Evolutionary conservation across 1,139 yeast species (phyloP), one percentile per base, ranked within the genome.

Genomic region (Spencermartinsiella ligniputridi): DNA sequence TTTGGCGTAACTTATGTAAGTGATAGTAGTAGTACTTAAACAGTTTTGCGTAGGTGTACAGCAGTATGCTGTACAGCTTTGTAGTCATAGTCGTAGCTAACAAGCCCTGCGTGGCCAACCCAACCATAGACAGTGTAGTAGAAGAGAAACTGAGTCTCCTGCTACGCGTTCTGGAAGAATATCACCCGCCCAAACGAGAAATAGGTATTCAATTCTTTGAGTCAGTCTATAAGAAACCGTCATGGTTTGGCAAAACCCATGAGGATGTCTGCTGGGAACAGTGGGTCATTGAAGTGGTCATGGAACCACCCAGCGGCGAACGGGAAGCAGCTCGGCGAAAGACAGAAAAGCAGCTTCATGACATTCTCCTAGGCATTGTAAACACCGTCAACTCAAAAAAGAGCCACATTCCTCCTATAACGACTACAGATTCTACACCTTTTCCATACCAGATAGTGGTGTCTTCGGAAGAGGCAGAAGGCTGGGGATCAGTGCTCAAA

Each of bases 371-470:
- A 44, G 65, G 70, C 45, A 75, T 85, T 15, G 66, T 79, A 36
- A 73, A 72, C 19, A 63, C 68, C 19, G 78, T 72, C 13, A 85
- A 83, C 55, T 56, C 61, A 3, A 72, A 81, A 55, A 81, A 78
- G 55, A 76, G 71, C 42, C 89, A 83, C 53, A 79, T 85, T 2
- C 95, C 95, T 1, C 85, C 87, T 0, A 82, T 85, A 17, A 78
- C 84, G 3, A 75, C 85, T 1, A 68, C 81, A 12, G 88, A 81
- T 11, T 68, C 76, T 25, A 67, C 79, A 15, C 90, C 92, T 3
- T 85, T 84, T 54, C 87, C 87, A 0, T 84, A 79, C 57, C 62
- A 66, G 41, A 64, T 75, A 9, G 56, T 62, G 11, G 57, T 70
- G 1, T 58, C 63, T 2, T 44, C 49, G 3, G 47, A 48, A 3